A percentile compares a stretch with the other conserved stretches of the same genome.
Conservation (phyloP, 306 rosid species). For the Comarum palustre region DNA sequence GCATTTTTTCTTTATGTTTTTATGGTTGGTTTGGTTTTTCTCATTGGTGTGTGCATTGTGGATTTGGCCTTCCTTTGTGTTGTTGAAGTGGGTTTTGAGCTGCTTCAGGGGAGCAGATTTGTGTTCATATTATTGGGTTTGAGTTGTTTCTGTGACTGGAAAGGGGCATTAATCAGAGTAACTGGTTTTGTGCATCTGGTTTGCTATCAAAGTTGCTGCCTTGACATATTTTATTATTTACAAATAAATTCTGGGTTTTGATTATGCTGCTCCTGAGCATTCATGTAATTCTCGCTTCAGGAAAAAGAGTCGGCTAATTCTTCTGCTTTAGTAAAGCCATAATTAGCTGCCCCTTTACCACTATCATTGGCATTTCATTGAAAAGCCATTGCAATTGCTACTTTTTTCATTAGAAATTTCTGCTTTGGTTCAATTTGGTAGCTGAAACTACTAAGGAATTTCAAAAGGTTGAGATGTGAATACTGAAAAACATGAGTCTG, state of each 20-base stretch:
- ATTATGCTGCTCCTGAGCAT: neutral
- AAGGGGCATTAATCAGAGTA: neutral
- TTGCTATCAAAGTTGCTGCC: conserved; percentile 1
- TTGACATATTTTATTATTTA: neutral
- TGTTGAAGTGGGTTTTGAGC: conserved; percentile 17
- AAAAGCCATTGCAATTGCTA: conserved; percentile 9
- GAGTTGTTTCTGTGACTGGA: neutral
- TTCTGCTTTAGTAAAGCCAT: neutral
- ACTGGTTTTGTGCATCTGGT: neutral
- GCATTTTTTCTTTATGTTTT: conserved; percentile 9
- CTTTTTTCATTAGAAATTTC: neutral
- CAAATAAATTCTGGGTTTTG: conserved; percentile 5
- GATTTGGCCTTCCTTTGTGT: conserved; percentile 12
- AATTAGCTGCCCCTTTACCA: neutral
- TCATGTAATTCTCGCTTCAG: conserved; percentile 5
- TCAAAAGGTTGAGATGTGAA: neutral
- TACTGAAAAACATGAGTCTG: neutral
- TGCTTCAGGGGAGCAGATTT: conserved; percentile 23
- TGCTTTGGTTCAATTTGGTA: neutral
- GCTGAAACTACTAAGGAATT: neutral
- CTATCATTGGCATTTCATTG: neutral
- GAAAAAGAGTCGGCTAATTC: neutral
- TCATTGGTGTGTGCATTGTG: conserved; percentile 17
- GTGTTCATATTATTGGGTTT: conserved; percentile 11
- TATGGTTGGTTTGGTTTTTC: conserved; percentile 9